These are phyloP conservation scores for Boletus rubescentipes DNA, from an alignment of 768 basidiomycete genomes.

Conservation along the genomic window DNA sequence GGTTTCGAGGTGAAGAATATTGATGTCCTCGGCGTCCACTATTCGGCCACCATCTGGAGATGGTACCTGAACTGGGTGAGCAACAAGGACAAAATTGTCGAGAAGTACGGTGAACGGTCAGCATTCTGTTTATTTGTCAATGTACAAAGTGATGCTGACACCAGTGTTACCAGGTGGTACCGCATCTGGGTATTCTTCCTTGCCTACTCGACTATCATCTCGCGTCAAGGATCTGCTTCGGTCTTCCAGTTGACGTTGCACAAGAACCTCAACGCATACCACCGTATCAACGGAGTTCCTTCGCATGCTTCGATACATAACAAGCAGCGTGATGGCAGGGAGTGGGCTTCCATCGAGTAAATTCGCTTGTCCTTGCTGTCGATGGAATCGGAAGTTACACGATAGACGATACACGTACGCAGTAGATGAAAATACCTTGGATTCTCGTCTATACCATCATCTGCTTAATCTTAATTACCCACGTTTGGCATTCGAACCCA, in stretches of 20 bases:
- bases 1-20: constrained; percentile 97
- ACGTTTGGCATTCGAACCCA: too few species aligned
- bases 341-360: constrained; percentile 28
- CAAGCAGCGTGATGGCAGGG: constrained; percentile 33
- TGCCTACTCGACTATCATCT: constrained; percentile 83
- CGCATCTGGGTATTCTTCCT: constrained; percentile 97
- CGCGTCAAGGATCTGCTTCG: constrained; percentile 85
- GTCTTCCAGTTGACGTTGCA: constrained; percentile 98
- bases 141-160: background rate
- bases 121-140: background rate
- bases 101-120: constrained; percentile 80
- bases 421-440: constrained; percentile 12
- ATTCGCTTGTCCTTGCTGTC: background rate
- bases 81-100: constrained; percentile 88
- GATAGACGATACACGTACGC: constrained; percentile 1
- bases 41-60: constrained; percentile 82
- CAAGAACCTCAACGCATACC: constrained; percentile 97
- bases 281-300: constrained; percentile 81
- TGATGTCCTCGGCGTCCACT: constrained; percentile 97
- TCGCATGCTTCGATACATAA: constrained; percentile 82
- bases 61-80: constrained; percentile 99
- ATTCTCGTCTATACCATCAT: constrained; percentile 18
- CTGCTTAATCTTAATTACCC: constrained; percentile 28
- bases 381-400: background rate
- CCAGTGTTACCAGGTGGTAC: constrained; percentile 59